Percentiles rank a stretch among this genome's conserved stretches.
These are phyloP conservation scores for Stagonosporopsis cucurbitacearum DNA, from an alignment of 2,329 filamentous ascomycete genomes.

Conservation along the genomic window DNA sequence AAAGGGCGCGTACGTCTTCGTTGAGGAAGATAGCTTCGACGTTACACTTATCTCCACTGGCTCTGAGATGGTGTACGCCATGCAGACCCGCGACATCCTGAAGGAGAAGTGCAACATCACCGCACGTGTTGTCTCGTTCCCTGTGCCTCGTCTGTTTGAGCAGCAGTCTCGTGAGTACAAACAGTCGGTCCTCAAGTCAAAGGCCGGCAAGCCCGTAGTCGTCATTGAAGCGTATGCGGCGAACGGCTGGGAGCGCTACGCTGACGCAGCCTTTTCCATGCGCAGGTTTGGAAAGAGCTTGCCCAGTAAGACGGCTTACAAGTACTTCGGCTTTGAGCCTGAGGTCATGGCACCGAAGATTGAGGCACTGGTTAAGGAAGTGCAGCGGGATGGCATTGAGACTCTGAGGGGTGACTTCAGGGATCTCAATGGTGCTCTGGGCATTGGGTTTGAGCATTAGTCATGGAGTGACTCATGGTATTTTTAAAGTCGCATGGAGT, in stretches of 20 bases:
- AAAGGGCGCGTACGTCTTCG: constrained; percentile 56
- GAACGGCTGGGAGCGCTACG: constrained; percentile 65
- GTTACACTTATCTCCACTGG: constrained; percentile 52
- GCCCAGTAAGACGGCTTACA: constrained; percentile 60
- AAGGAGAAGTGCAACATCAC: constrained; percentile 46
- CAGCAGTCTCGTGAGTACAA: constrained; percentile 53
- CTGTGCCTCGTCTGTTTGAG: constrained; percentile 56
- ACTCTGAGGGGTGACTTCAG: constrained; percentile 17
- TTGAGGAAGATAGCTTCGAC: constrained; percentile 51
- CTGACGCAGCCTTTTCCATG: constrained; percentile 62
- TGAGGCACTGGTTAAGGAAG: constrained; percentile 41
- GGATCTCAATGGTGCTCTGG: constrained; percentile 18
- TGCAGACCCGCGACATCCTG: constrained; percentile 49
- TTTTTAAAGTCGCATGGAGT: background rate
- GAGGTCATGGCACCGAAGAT: constrained; percentile 53
- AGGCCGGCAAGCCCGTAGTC: constrained; percentile 54
- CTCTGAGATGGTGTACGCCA: constrained; percentile 54
- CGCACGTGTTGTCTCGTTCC: constrained; percentile 56
- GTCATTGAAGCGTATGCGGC: constrained; percentile 65
- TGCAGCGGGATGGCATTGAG: constrained; percentile 42
- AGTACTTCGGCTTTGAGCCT: constrained; percentile 62
- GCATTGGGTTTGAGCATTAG: constrained; percentile 20
- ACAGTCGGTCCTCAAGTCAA: constrained; percentile 51
- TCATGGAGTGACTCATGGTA: background rate
- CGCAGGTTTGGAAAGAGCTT: constrained; percentile 60